Evolutionary conservation across 768 basidiomycete species (phyloP), one percentile per base, ranked within the genome.

Genomic region (Trametes villosa): DNA sequence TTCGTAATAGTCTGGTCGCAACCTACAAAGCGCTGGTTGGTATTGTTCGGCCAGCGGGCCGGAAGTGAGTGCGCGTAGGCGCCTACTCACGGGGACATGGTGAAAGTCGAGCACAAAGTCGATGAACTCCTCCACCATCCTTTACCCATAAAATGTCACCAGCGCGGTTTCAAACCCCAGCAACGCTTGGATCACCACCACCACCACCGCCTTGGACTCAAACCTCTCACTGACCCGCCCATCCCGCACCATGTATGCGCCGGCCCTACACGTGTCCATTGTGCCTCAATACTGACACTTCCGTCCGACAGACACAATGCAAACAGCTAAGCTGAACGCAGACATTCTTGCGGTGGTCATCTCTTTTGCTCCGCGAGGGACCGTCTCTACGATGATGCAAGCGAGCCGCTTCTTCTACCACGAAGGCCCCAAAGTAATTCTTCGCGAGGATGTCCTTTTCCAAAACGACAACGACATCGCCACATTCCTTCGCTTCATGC

Each of bases 351-450:
- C 50, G 0, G 13, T 34, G 22, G 26, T 51, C 22, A 17, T 29
- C 9, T 20, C 50, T 6, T 36, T 26, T 12, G 50, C 33, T 12
- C 12, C 50, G 11, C 20, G 24, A 6, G 17, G 12, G 6, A 15
- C 50, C 34, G 38, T 51, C 33, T 6, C 33, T 12, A 1, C 24
- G 22, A 51, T 51, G 50, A 51, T 51, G 50, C 50, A 26, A 11
- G 50, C 33, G 22, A 38, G 24, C 22, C 33, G 50, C 1, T 26
- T 51, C 50, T 51, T 51, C 50, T 51, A 51, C 50, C 50, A 51
- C 34, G 50, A 51, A 38, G 33, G 50, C 12, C 50, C 50, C n/a
- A 51, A 38, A 34, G 24, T 12, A 22, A 33, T 51, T 11, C 13
- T 51, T 12, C 33, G 33, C 11, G 22, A 38, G 11, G 33, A 34